Percentiles rank a stretch among this genome's conserved stretches.
Conservation (phyloP, 1,284 basidiomycete genomes). For the Porphyrellus sp. region DNA sequence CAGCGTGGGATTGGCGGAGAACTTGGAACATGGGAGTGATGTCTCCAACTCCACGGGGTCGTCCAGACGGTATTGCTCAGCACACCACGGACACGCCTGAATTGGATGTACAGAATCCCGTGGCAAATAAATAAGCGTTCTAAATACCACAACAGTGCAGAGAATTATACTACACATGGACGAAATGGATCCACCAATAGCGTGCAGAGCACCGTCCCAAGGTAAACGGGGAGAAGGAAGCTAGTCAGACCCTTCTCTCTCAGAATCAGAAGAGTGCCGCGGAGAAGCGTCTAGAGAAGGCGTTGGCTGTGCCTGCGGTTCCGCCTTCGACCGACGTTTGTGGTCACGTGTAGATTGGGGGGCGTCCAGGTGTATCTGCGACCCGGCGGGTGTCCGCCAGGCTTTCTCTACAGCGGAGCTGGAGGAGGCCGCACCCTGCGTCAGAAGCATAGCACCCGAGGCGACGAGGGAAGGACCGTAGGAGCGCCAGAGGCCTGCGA, state of each 20-base stretch:
- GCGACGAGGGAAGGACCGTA: slow-evolving; percentile 74
- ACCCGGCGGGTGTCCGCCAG: slow-evolving; percentile 27
- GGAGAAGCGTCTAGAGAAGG: slow-evolving; percentile 34
- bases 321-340: slow-evolving; percentile 52
- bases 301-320: slow-evolving; percentile 35
- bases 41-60: too few relatives aligned
- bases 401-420: slow-evolving; percentile 28
- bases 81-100: too few relatives aligned
- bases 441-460: slow-evolving; percentile 56
- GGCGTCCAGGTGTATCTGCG: slow-evolving; percentile 27
- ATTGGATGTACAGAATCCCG: background rate
- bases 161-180: slow-evolving; percentile 2
- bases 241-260: slow-evolving; percentile 27
- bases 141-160: slow-evolving; percentile 9
- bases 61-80: too few relatives aligned
- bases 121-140: slow-evolving; percentile 7
- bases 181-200: background rate
- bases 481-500: slow-evolving; percentile 62
- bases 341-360: slow-evolving; percentile 38
- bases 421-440: slow-evolving; percentile 43
- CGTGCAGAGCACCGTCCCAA: background rate
- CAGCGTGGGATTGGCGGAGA: background rate
- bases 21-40: too few relatives aligned
- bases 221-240: background rate
- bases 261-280: slow-evolving; percentile 40